phyloP scores from a whole-genome alignment of 2,329 filamentous ascomycete genomes.

The Cyphellophora attinorum region DNA sequence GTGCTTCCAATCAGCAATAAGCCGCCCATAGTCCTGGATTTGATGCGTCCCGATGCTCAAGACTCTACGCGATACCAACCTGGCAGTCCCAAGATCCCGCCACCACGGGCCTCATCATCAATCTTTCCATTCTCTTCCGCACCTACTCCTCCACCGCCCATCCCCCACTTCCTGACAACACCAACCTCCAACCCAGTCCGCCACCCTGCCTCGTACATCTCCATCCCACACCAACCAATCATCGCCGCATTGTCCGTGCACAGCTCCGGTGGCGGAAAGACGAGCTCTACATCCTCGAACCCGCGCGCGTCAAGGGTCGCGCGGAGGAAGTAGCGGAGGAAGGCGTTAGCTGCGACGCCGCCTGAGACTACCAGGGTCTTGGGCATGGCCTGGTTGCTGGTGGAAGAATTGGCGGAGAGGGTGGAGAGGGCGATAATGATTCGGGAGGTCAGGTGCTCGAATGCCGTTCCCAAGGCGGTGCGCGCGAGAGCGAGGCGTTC shows the following conservation, averaged over 20 bases:
- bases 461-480: constrained; percentile 68
- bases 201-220: constrained; percentile 81
- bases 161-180: constrained; percentile 61
- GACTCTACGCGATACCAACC: constrained; percentile 43
- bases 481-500: constrained; percentile 63
- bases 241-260: constrained; percentile 97
- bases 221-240: constrained; percentile 88
- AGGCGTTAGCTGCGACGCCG: constrained; percentile 80
- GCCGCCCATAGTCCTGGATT: too few relatives aligned
- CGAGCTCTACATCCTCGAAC: constrained; percentile 49
- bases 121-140: too few relatives aligned
- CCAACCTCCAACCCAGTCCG: constrained; percentile 50
- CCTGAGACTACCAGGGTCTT: constrained; percentile 73
- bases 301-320: constrained; percentile 59
- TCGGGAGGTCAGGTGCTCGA: constrained; percentile 75
- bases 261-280: constrained; percentile 64
- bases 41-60: too few relatives aligned
- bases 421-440: constrained; percentile 58
- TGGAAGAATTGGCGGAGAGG: too few relatives aligned
- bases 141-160: too few relatives aligned
- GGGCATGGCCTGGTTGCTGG: constrained; percentile 15
- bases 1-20: too few relatives aligned
- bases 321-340: constrained; percentile 58
- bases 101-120: constrained; percentile 42
- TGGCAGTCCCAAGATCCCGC: constrained; percentile 56